phyloP scores from a whole-genome alignment of 2,329 filamentous ascomycete species.

The Verticillium isaacii region DNA sequence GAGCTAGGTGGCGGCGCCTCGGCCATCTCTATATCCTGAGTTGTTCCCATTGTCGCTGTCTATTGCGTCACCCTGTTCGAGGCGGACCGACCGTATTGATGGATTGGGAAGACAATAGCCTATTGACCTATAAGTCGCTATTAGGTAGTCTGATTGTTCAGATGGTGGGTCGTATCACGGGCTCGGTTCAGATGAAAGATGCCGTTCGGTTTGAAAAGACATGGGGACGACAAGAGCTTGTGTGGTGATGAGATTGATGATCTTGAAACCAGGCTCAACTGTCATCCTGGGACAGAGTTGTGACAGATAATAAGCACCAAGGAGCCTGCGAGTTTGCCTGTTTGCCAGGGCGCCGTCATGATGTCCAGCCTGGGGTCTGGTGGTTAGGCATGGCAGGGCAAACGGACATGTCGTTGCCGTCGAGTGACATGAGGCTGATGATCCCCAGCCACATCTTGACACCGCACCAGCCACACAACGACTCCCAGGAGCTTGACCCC shows the following conservation, averaged over 20 bases:
- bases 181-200: neutral
- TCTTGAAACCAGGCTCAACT: neutral
- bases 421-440: neutral
- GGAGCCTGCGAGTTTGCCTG: neutral
- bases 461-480: neutral
- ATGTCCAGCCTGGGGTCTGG: neutral
- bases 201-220: neutral
- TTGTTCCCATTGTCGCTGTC: neutral
- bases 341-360: neutral
- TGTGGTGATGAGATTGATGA: neutral
- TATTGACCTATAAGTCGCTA: neutral
- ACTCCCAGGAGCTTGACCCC: neutral
- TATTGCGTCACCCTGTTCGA: neutral
- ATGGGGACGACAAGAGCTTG: neutral
- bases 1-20: neutral
- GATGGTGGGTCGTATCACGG: neutral
- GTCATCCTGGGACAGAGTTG: neutral
- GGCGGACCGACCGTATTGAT: neutral
- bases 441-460: neutral
- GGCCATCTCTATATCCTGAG: slow-evolving; percentile 9
- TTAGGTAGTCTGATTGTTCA: neutral
- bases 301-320: neutral
- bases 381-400: neutral
- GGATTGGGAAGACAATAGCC: neutral
- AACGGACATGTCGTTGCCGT: neutral